phyloP scores from a whole-genome alignment of 371 early-diverging fungal genomes.

The Mortierella sp. region DNA sequence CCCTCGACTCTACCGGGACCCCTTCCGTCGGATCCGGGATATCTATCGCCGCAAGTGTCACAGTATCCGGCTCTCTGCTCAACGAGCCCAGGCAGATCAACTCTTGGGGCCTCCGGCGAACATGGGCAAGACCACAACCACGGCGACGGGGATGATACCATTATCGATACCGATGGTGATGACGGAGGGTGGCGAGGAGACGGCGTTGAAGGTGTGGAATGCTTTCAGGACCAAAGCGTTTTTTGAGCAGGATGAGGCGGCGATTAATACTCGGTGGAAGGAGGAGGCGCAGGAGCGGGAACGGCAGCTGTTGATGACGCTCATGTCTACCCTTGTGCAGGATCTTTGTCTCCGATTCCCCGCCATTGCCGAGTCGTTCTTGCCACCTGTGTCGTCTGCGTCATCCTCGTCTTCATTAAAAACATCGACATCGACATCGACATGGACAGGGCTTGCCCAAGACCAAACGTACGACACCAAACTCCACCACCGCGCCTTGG shows the following conservation, averaged over 20 bases:
- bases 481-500: neutral
- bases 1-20: conserved; percentile 17
- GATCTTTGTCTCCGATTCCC: conserved; percentile 13
- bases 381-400: neutral
- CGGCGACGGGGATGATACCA: too few species aligned
- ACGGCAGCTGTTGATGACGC: neutral
- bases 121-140: too few species aligned
- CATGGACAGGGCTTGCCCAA: neutral
- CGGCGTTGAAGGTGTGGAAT: neutral
- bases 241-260: neutral
- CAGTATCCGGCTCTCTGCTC: neutral
- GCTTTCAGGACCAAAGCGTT: neutral
- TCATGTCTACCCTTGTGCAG: neutral
- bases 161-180: neutral
- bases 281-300: conserved; percentile 3
- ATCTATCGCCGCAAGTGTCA: conserved; percentile 1
- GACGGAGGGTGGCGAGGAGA: neutral
- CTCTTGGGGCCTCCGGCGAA: neutral
- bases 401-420: neutral
- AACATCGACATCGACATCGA: neutral
- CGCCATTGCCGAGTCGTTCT: neutral
- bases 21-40: conserved; percentile 13
- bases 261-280: neutral
- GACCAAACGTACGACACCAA: neutral
- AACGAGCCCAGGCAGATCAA: neutral